A percentile compares a stretch with the other conserved stretches of the same genome.
Conservation (phyloP, 2,329 filamentous ascomycete genomes). For the Colletotrichum sp. region DNA sequence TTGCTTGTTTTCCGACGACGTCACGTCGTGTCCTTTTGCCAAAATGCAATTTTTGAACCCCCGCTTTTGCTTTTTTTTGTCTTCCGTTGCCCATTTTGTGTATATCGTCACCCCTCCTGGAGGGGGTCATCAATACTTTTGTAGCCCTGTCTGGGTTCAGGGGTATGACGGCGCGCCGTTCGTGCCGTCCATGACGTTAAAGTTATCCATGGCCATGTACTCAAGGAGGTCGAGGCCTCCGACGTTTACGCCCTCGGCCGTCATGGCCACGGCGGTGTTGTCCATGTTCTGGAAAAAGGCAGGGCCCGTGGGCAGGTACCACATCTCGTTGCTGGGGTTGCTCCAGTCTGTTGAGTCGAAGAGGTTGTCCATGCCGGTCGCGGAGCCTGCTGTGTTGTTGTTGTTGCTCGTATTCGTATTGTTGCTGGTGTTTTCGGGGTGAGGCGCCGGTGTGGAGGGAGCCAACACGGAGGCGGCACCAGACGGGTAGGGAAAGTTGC, state of each 20-base stretch:
- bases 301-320: slow-evolving; percentile 68
- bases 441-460: slow-evolving; percentile 52
- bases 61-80: neutral
- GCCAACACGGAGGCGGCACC: slow-evolving; percentile 52
- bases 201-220: slow-evolving; percentile 67
- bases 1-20: neutral
- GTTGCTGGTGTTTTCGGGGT: slow-evolving; percentile 31
- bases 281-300: slow-evolving; percentile 70
- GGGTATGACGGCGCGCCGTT: slow-evolving; percentile 7
- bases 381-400: neutral
- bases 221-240: slow-evolving; percentile 70
- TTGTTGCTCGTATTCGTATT: slow-evolving; percentile 30
- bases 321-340: slow-evolving; percentile 63
- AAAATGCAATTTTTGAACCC: neutral
- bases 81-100: neutral
- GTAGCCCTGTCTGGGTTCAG: slow-evolving; percentile 1
- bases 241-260: slow-evolving; percentile 69
- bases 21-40: neutral
- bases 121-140: neutral
- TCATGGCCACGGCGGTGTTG: slow-evolving; percentile 67
- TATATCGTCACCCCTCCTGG: neutral
- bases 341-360: slow-evolving; percentile 58
- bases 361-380: slow-evolving; percentile 34
- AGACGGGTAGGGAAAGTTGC: slow-evolving; percentile 58
- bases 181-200: slow-evolving; percentile 31